Base-by-base conservation (phyloP, 2,329 filamentous ascomycete genomes). In the Curvularia verruculosa region DNA sequence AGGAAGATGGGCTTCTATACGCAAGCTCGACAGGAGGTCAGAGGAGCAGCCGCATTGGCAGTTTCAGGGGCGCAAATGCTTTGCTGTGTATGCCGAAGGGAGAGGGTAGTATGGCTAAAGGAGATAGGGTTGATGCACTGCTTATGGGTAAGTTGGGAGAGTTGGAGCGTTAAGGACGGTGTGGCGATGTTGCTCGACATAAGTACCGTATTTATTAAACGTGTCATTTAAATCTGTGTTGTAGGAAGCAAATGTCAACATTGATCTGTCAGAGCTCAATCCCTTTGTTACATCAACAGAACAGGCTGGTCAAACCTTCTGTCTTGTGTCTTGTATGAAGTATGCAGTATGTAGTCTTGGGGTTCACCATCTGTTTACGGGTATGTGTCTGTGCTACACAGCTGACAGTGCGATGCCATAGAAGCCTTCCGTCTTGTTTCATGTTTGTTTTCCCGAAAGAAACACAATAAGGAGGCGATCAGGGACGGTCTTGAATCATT, bases 1-100 rank as follows among this genome's bases (percentile, higher is more conserved):
- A 77, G 10, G 72, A 64, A 0, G 88, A 93, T 67, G 93, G 93
- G 0, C 68, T 79, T 8, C 76, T 98, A 46, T 81, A 85, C 58
- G 95, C 92, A 0, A 85, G 80, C 28, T 96, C 92, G 70, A 99
- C 95, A 0, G 95, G 95, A 5, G 87, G 89, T 3, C 95, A 99
- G 80, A 83, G 95, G 49, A 98, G 94, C 75, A 96, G 91, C 15
- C 85, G 87, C 60, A 92, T 99, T 2, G 92, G 92, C 0, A 98
- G 94, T 75, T 82, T 98, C 65, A 90, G 89, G 59, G 88, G 89
- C 19, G 94, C 95, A 2, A 99, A 99, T 80, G 92, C 90, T 3
- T 77, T 99, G 67, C 77, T 98, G 23, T 90, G 89, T 67, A 79
- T 96, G 78, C 89, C 90, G 0, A 81, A 83, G 34, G 85, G 86